Evolutionary conservation across 225 moss, liverwort and hornwort genomes (phyloP).

Genomic region (Physcomitrium patens): DNA sequence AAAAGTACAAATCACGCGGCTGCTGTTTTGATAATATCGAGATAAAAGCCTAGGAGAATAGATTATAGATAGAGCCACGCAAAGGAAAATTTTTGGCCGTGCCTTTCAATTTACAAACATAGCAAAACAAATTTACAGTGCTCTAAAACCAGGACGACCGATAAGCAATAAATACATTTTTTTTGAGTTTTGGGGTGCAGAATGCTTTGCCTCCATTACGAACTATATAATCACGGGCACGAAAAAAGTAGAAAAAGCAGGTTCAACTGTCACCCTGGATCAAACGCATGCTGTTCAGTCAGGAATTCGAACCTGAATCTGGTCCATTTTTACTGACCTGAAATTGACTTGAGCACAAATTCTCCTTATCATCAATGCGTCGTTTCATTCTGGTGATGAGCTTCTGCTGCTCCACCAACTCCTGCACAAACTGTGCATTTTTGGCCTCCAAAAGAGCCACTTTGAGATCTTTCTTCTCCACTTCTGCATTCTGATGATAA

Average conservation of each 20-base stretch:
- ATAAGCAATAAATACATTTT: background rate
- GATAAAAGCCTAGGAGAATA: too few species aligned
- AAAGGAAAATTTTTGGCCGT: background rate
- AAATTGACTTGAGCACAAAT: slow-evolving; percentile 57
- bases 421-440: slow-evolving; percentile 75
- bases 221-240: background rate
- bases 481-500: slow-evolving; percentile 54
- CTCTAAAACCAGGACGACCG: slow-evolving; percentile 6
- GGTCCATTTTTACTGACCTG: slow-evolving; percentile 46
- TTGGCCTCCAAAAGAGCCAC: slow-evolving; percentile 67
- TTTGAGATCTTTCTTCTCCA: slow-evolving; percentile 63
- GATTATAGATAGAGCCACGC: background rate
- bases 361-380: slow-evolving; percentile 68
- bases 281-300: slow-evolving; percentile 1
- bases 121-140: background rate
- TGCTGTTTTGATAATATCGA: background rate
- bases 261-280: background rate
- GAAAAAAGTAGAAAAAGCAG: background rate
- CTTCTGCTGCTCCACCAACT: slow-evolving; percentile 85
- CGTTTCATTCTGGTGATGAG: slow-evolving; percentile 60
- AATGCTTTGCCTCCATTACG: background rate
- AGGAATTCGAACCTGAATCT: background rate
- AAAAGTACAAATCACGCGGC: background rate
- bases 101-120: background rate
- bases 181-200: background rate